Base-by-base conservation (phyloP, 208 protist species). In the Wallacemonas collosoma region DNA sequence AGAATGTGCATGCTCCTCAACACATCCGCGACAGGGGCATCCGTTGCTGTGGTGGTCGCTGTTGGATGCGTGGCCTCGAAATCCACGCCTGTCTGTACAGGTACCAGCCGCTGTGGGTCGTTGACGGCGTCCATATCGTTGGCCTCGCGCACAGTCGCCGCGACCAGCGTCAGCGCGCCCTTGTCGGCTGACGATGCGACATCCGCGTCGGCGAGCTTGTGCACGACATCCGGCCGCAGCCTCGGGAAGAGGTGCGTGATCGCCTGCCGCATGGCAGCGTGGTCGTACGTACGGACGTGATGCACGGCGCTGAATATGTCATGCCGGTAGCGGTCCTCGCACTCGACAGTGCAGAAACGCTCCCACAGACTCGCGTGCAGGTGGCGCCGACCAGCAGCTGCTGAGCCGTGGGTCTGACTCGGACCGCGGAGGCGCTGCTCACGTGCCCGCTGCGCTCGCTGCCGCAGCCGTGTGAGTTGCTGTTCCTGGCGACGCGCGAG, bases 281-380 rank as follows among this genome's bases (percentile, higher is more conserved):
- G 81, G 61, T 76, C 73, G 74, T 83, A 84, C 3, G 72, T 66
- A 4, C 83, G 26, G 48, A 79, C 77, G 14, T 35, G 51, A 12
- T 51, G 71, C 14, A 93, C 75, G 5, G 54, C 62, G 12, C 55
- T 39, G 43, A 66, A 8, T 4, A 95, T 64, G 15, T 60, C 80
- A 17, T 70, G 55, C 53, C 62, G 62, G 77, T 86, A 88, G 12
- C 56, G 2, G 17, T 86, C 74, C 36, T 80, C 76, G 72, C 90
- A 95, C 63, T 80, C 76, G 11, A 72, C 35, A 9, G 80, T 78
- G 75, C 90, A 95, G 76, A 95, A 95, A 51, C 90, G 85, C 62
- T 89, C 78, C 2, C 68, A 60, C 51, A 85, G 12, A 4, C 50
- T 41, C 43, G 60, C 60, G 40, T 50, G 41, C 41, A 69, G 45